Percentiles rank a stretch among this genome's conserved stretches.
These are phyloP conservation scores for Potentilla sterilis DNA, from an alignment of 306 rosid species.

Conservation along the genomic window DNA sequence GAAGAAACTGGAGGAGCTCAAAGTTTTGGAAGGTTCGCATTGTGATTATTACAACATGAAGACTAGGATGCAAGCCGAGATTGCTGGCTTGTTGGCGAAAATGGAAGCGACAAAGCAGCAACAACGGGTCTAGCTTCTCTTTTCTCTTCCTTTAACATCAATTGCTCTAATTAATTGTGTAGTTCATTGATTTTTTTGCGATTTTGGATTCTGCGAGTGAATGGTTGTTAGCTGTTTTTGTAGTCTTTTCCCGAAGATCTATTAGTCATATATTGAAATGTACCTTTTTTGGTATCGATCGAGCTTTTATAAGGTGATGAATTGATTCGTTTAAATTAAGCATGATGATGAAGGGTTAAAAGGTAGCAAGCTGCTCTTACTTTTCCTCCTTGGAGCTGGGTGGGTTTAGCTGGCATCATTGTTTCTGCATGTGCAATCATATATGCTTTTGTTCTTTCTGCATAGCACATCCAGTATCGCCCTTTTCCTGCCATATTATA, in stretches of 20 bases:
- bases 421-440: not conserved
- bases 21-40: slow-evolving; percentile 70
- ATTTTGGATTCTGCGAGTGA: slow-evolving; percentile 39
- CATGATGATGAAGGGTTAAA: not conserved
- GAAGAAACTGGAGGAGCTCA: slow-evolving; percentile 82
- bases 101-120: slow-evolving; percentile 95
- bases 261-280: not conserved
- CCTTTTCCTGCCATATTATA: not conserved
- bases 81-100: slow-evolving; percentile 73
- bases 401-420: not conserved
- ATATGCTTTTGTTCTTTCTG: not conserved
- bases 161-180: slow-evolving; percentile 38
- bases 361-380: not conserved
- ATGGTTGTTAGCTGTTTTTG: slow-evolving; percentile 18
- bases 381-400: not conserved
- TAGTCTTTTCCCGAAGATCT: slow-evolving; percentile 5
- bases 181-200: slow-evolving; percentile 31
- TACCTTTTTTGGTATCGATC: not conserved
- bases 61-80: slow-evolving; percentile 82
- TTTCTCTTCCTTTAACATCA: slow-evolving; percentile 20
- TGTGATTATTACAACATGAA: slow-evolving; percentile 81
- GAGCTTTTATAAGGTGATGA: not conserved
- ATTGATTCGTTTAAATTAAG: not conserved
- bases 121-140: slow-evolving; percentile 47
- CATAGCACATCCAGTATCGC: not conserved